These are phyloP conservation scores for Pseudogymnoascus sp. DNA, from an alignment of 2,329 filamentous ascomycete species.

Conservation along the genomic window DNA sequence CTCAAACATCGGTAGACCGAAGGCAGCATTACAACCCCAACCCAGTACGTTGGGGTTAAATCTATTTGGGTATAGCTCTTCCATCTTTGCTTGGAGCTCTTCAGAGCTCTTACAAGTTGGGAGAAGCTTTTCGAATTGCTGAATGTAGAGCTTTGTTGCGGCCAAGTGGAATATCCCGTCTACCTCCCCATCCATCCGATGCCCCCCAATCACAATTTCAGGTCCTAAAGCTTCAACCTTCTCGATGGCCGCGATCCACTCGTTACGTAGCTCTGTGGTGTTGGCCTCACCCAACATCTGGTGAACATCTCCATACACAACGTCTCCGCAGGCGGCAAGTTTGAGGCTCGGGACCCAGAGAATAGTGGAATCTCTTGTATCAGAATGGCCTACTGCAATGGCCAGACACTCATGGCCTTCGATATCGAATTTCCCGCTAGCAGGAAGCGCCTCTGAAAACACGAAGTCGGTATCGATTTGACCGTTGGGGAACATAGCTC, in stretches of 20 bases:
- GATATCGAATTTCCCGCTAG: slow-evolving; percentile 16
- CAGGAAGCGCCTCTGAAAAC: slow-evolving; percentile 15
- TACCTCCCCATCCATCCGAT: slow-evolving; percentile 22
- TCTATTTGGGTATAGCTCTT: slow-evolving; percentile 14
- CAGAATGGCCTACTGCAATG: slow-evolving; percentile 19
- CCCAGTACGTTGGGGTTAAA: slow-evolving; percentile 13
- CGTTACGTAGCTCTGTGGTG: slow-evolving; percentile 24
- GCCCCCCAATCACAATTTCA: slow-evolving; percentile 26
- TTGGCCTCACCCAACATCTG: slow-evolving; percentile 30
- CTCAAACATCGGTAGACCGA: slow-evolving; percentile 11
- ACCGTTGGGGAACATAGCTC: slow-evolving; percentile 18
- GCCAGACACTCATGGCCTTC: slow-evolving; percentile 18
- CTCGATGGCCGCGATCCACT: slow-evolving; percentile 29
- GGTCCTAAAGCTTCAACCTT: slow-evolving; percentile 27
- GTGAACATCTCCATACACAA: slow-evolving; percentile 31
- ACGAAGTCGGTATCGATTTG: slow-evolving; percentile 17
- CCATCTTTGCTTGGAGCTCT: slow-evolving; percentile 13
- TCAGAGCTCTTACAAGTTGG: slow-evolving; percentile 13
- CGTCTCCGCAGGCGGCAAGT: slow-evolving; percentile 32
- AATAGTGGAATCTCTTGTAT: slow-evolving; percentile 26
- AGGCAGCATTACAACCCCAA: slow-evolving; percentile 10
- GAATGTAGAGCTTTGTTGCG: slow-evolving; percentile 24
- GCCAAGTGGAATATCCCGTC: slow-evolving; percentile 25
- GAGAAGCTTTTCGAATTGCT: slow-evolving; percentile 11
- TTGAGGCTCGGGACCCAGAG: slow-evolving; percentile 29